A percentile compares a stretch with the other conserved stretches of the same genome.
Evolutionary conservation across 1,139 yeast species (phyloP).

Genomic region (Trichomonascaceae sp.): DNA sequence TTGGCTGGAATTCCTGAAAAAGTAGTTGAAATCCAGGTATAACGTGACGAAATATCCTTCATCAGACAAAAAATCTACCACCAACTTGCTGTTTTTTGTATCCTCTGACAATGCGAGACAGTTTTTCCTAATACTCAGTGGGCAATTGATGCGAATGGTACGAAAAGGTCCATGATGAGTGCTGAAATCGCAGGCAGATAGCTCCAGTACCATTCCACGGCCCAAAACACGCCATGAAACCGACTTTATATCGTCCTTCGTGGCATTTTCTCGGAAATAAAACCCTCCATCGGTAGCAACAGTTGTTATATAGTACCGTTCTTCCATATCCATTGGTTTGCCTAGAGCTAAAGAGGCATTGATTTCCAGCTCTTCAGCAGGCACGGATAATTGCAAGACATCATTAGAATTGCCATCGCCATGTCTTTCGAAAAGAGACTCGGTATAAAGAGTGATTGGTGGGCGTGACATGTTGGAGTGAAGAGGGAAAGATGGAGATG

Average conservation of each 20-base stretch:
- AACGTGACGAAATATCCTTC: conserved; percentile 26
- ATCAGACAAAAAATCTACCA: conserved; percentile 24
- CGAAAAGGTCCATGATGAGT: not conserved
- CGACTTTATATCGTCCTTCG: conserved; percentile 11
- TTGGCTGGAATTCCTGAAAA: conserved; percentile 5
- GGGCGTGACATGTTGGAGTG: conserved; percentile 1
- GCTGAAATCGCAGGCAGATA: conserved; percentile 21
- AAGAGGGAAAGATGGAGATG: not conserved
- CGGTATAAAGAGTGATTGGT: conserved; percentile 5
- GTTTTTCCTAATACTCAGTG: conserved; percentile 18
- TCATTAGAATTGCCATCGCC: not conserved
- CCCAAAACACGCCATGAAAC: conserved; percentile 22
- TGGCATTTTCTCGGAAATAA: conserved; percentile 9
- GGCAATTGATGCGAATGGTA: conserved; percentile 19
- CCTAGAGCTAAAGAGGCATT: conserved; percentile 4
- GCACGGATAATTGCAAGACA: conserved; percentile 6
- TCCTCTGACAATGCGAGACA: conserved; percentile 23
- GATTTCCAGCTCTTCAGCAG: conserved; percentile 15
- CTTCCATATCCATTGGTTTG: conserved; percentile 15
- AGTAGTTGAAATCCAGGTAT: conserved; percentile 18
- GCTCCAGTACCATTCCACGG: conserved; percentile 19
- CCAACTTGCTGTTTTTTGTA: conserved; percentile 14
- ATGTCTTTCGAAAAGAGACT: not conserved
- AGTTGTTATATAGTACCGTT: conserved; percentile 19
- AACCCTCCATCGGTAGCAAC: conserved; percentile 23